Evolutionary conservation across 2,329 filamentous ascomycete species (phyloP).

Genomic region (Arthroderma uncinatum): DNA sequence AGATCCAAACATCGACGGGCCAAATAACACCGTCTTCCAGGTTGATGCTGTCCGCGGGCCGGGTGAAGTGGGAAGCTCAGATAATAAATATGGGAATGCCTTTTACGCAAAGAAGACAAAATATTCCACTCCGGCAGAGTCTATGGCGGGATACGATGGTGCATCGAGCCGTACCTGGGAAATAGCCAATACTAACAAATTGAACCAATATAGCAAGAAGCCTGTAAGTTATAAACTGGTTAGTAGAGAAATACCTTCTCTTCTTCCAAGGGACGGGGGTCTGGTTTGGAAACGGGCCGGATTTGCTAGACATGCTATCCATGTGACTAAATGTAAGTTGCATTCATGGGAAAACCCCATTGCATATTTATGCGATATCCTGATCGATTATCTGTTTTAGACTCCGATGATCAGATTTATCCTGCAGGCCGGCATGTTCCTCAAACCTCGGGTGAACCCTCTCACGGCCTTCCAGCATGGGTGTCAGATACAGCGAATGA

Average conservation of each 20-base stretch:
- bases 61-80: too few relatives aligned
- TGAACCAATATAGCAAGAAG: neutral
- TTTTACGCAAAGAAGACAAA: too few relatives aligned
- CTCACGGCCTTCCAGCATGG: slow-evolving; percentile 62
- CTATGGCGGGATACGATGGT: too few relatives aligned
- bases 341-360: too few relatives aligned
- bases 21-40: too few relatives aligned
- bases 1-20: too few relatives aligned
- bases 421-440: slow-evolving; percentile 80
- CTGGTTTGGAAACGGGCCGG: slow-evolving; percentile 83
- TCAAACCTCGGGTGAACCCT: slow-evolving; percentile 72
- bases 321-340: slow-evolving; percentile 72
- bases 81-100: too few relatives aligned
- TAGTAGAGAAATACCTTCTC: slow-evolving; percentile 21
- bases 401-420: slow-evolving; percentile 70
- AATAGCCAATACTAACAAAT: neutral
- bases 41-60: too few relatives aligned
- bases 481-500: slow-evolving; percentile 53
- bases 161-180: too few relatives aligned
- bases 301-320: slow-evolving; percentile 75
- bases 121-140: too few relatives aligned
- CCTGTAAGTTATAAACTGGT: neutral
- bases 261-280: slow-evolving; percentile 69
- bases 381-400: slow-evolving; percentile 32
- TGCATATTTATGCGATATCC: too few relatives aligned